A percentile compares a stretch with the other conserved stretches of the same genome.
Evolutionary conservation across 768 basidiomycete species (phyloP).

Genomic region (Mycena capillaripes): DNA sequence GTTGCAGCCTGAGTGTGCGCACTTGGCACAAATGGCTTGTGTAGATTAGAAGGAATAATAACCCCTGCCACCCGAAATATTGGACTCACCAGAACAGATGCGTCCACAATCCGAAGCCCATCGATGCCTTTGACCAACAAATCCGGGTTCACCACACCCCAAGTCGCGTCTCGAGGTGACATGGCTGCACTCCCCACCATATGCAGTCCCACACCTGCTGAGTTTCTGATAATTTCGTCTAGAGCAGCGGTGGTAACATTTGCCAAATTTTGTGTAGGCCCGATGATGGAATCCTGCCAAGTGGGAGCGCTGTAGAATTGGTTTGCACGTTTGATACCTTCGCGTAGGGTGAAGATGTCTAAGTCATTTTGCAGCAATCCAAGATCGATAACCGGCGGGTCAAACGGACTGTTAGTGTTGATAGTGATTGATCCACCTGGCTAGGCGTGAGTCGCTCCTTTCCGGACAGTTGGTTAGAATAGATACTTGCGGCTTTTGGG

Average conservation of each 20-base stretch:
- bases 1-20: neutral
- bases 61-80: neutral
- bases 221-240: constrained; percentile 39
- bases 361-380: neutral
- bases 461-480: neutral
- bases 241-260: neutral
- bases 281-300: neutral
- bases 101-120: neutral
- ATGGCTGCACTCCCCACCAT: neutral
- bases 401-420: neutral
- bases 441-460: too few relatives aligned
- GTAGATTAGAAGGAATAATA: neutral
- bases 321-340: neutral
- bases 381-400: constrained; percentile 22
- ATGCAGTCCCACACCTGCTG: constrained; percentile 33
- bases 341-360: neutral
- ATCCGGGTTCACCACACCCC: constrained; percentile 48
- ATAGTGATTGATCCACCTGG: neutral
- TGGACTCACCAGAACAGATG: neutral
- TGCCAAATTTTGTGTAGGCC: neutral
- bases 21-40: constrained; percentile 1
- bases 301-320: neutral
- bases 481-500: neutral
- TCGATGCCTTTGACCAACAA: neutral
- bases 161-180: constrained; percentile 30